Evolutionary conservation across 148 eudicot genomes (phyloP).

Genomic region (Fagopyrum esculentum): DNA sequence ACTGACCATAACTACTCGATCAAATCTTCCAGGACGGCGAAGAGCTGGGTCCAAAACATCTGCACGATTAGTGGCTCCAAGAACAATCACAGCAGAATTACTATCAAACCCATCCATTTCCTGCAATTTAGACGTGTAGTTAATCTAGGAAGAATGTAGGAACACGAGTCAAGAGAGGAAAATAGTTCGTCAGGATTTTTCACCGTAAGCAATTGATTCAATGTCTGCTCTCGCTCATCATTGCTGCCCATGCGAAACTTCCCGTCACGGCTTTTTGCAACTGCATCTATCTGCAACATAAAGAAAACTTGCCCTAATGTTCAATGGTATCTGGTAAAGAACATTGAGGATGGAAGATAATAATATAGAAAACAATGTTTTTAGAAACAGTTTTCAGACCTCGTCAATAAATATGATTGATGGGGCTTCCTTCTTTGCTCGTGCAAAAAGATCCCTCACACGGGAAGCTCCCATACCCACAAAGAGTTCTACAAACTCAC

Average conservation of each 20-base stretch:
- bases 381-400: constrained; percentile 25
- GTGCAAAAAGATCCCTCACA: constrained; percentile 90
- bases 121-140: constrained; percentile 30
- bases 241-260: constrained; percentile 82
- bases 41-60: constrained; percentile 95
- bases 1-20: constrained; percentile 74
- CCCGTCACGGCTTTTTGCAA: constrained; percentile 96
- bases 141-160: not conserved
- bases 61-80: constrained; percentile 90
- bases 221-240: constrained; percentile 93
- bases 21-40: constrained; percentile 92
- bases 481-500: constrained; percentile 93
- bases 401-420: constrained; percentile 91
- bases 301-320: not conserved
- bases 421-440: constrained; percentile 94
- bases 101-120: constrained; percentile 99
- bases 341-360: not conserved
- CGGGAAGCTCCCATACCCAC: constrained; percentile 98
- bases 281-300: constrained; percentile 79
- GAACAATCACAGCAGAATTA: constrained; percentile 89
- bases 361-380: not conserved
- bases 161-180: not conserved
- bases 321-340: not conserved
- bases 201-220: constrained; percentile 90
- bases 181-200: not conserved